A percentile compares a stretch with the other conserved stretches of the same genome.
Evolutionary conservation across 176 grass and related monocot genomes (phyloP).

Genomic region (Bolboschoenus planiculmis): DNA sequence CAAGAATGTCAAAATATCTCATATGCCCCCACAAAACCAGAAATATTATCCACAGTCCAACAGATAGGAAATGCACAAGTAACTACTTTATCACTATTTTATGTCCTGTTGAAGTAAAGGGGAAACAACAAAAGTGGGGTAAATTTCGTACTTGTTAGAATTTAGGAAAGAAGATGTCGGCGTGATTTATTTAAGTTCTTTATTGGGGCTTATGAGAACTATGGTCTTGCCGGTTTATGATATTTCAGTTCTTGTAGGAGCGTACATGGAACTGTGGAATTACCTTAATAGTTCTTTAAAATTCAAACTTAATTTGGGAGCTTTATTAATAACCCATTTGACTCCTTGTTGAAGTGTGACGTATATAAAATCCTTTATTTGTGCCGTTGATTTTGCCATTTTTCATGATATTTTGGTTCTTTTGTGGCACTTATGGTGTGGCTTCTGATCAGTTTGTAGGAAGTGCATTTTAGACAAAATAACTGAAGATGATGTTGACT

Average conservation of each 20-base stretch:
- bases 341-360: not conserved
- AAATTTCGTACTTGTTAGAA: not conserved
- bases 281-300: not conserved
- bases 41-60: not conserved
- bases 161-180: not conserved
- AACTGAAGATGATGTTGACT: conserved; percentile 52
- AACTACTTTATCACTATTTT: not conserved
- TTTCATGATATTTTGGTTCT: conserved; percentile 5
- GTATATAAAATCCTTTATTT: not conserved
- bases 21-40: not conserved
- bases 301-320: not conserved
- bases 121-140: not conserved
- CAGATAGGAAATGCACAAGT: not conserved
- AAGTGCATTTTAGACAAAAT: conserved; percentile 87
- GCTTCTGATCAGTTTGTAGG: conserved; percentile 58
- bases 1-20: not conserved
- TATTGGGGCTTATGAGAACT: not conserved
- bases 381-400: not conserved
- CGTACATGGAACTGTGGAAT: not conserved
- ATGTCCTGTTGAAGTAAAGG: not conserved
- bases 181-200: not conserved
- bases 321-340: not conserved
- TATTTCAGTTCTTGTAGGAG: not conserved
- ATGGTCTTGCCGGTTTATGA: not conserved
- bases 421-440: not conserved